Evolutionary conservation across 345 rosid species (phyloP), one percentile per base, ranked within the genome.

Genomic region (Corchorus olitorius): DNA sequence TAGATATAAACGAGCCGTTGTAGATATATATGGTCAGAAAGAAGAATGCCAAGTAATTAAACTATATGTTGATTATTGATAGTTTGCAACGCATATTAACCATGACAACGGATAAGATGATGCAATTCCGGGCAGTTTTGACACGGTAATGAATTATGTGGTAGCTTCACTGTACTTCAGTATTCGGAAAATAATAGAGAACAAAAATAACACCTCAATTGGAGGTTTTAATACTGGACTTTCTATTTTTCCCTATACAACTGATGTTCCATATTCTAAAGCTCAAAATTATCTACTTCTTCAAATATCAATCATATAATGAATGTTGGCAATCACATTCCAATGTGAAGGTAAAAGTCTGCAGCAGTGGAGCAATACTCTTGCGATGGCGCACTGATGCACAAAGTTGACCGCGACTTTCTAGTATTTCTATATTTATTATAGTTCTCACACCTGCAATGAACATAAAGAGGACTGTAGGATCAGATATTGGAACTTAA

Each of bases 371-470:
- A 34, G 59, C 34, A 33, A 48, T 54, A 70, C 1, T 71, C 73
- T 37, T 60, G n/a, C 45, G 22, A 48, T n/a, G 62, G 45, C 63
- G 48, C 50, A 2, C 54, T 34, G 60, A 56, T 3, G 50, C 43
- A 49, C 64, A 33, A 73, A 69, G 75, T 33, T 54, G 58, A 20
- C 13, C 27, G 41, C 4, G 60, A 60, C 43, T 48, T 61, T 27
- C 22, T 41, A 39, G 14, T 56, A 33, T 66, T 54, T 65, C 55
- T 53, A 59, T 33, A 20, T 49, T 20, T 33, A 20, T 39, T n/a
- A 33, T 45, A 61, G 11, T 41, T 68, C 73, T 76, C 78, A 79
- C 34, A 67, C 85, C 85, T 83, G 85, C 63, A 76, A 65, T 65
- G 72, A 50, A 16, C 13, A 35, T 8, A 15, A 58, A 60, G 50